These are phyloP conservation scores for Taphrina populina DNA, from an alignment of 1,139 yeast genomes.

Conservation along the genomic window DNA sequence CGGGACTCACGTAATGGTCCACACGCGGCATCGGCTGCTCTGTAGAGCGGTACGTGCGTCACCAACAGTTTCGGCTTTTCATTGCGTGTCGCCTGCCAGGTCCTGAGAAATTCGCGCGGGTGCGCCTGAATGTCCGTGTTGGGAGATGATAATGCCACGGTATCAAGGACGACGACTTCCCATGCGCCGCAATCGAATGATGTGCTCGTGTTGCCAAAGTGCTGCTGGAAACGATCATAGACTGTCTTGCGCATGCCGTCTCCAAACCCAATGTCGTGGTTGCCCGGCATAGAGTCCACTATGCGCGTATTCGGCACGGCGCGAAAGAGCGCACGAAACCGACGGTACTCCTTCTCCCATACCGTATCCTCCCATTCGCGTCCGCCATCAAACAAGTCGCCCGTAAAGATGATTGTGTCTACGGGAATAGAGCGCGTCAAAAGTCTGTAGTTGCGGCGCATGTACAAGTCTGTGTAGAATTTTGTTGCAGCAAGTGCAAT, in stretches of 20 bases:
- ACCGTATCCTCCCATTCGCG: slow-evolving; percentile 71
- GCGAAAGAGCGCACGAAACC: slow-evolving; percentile 67
- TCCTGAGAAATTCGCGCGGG: slow-evolving; percentile 49
- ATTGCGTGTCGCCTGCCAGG: slow-evolving; percentile 40
- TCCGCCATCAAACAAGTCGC: slow-evolving; percentile 95
- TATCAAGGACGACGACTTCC: slow-evolving; percentile 71
- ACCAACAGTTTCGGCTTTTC: slow-evolving; percentile 65
- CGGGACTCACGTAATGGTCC: slow-evolving; percentile 69
- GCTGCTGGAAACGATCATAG: slow-evolving; percentile 61
- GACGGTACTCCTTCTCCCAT: slow-evolving; percentile 70
- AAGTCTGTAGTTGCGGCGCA: slow-evolving; percentile 69
- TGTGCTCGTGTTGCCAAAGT: slow-evolving; percentile 70
- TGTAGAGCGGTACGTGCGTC: slow-evolving; percentile 74
- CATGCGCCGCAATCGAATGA: slow-evolving; percentile 61
- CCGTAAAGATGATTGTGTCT: slow-evolving; percentile 73
- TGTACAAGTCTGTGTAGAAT: slow-evolving; percentile 66
- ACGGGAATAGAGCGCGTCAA: slow-evolving; percentile 65
- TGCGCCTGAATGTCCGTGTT: slow-evolving; percentile 49
- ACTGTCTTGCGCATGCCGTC: slow-evolving; percentile 57
- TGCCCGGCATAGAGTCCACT: slow-evolving; percentile 74
- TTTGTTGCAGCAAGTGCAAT: slow-evolving; percentile 45
- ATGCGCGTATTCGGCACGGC: slow-evolving; percentile 34
- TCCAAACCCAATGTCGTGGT: slow-evolving; percentile 94
- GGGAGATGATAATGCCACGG: slow-evolving; percentile 69
- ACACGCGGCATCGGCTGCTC: slow-evolving; percentile 60